Conservation (phyloP, 2,329 filamentous ascomycete genomes). For the Sporothrix mexicana region DNA sequence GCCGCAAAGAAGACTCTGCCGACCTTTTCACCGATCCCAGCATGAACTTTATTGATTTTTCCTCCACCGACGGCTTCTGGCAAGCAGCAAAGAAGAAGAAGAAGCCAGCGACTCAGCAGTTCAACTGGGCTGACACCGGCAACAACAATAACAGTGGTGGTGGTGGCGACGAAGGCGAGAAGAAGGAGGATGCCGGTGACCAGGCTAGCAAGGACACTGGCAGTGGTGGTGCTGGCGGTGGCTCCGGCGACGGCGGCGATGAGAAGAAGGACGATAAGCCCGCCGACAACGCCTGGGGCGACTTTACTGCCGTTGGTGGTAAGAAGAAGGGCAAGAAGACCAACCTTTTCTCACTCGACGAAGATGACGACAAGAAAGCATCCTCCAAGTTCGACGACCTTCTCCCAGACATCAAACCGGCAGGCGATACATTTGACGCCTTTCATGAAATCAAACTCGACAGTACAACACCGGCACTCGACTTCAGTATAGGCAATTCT, state of each 20-base stretch:
- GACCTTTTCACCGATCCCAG: slow-evolving; percentile 55
- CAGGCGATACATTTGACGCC: slow-evolving; percentile 52
- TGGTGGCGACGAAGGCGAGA: slow-evolving; percentile 43
- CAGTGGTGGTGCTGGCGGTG: slow-evolving; percentile 43
- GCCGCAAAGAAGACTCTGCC: slow-evolving; percentile 40
- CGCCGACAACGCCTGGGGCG: slow-evolving; percentile 54
- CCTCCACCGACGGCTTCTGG: slow-evolving; percentile 58
- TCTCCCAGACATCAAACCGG: slow-evolving; percentile 35
- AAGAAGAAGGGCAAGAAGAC: slow-evolving; percentile 64
- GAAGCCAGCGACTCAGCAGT: slow-evolving; percentile 42
- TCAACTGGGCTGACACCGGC: slow-evolving; percentile 53
- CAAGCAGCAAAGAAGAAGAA: slow-evolving; percentile 64
- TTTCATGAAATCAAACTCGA: slow-evolving; percentile 74
- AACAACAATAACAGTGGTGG: slow-evolving; percentile 50
- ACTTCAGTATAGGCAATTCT: slow-evolving; percentile 51
- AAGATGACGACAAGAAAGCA: slow-evolving; percentile 37
- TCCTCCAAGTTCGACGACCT: slow-evolving; percentile 29
- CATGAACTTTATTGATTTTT: slow-evolving; percentile 60
- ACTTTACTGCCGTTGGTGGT: slow-evolving; percentile 52
- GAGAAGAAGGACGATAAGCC: slow-evolving; percentile 46
- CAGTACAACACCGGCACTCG: slow-evolving; percentile 57
- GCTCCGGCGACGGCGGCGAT: slow-evolving; percentile 39
- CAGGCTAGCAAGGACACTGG: slow-evolving; percentile 42
- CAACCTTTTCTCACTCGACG: slow-evolving; percentile 41
- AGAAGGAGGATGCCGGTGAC: slow-evolving; percentile 43